phyloP scores from a whole-genome alignment of 495 filamentous ascomycete species.

The Rostrohypoxylon terebratum region DNA sequence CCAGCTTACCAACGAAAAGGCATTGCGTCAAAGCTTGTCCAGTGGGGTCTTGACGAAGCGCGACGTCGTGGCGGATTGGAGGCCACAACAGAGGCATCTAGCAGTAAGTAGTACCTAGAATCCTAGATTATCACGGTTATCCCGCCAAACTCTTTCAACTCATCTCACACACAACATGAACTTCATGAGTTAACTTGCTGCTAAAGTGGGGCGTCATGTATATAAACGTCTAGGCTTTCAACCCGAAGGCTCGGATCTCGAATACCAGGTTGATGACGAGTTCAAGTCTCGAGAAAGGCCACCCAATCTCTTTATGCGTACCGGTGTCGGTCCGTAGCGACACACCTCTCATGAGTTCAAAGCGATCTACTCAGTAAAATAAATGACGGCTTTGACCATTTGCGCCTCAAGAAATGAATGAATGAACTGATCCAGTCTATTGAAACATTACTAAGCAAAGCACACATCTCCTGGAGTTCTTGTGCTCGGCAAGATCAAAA shows the following conservation, averaged over 20 bases:
- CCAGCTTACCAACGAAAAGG: conserved; percentile 56
- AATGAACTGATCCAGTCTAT: not conserved
- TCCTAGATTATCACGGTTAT: no score
- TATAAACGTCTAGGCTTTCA: conserved; percentile 56
- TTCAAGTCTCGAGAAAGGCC: conserved; percentile 48
- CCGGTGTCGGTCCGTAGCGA: conserved; percentile 16
- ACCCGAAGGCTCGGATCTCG: conserved; percentile 45
- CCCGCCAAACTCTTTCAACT: not conserved
- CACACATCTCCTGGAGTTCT: not conserved
- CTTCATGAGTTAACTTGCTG: not conserved
- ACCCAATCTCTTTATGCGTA: conserved; percentile 56
- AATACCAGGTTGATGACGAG: conserved; percentile 54
- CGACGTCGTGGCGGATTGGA: conserved; percentile 54
- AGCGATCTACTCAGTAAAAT: not conserved
- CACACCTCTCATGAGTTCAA: not conserved
- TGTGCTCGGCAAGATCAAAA: not conserved
- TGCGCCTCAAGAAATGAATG: not conserved
- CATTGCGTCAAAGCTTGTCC: conserved; percentile 53
- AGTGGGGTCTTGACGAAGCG: conserved; percentile 59
- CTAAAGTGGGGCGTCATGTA: conserved; percentile 54
- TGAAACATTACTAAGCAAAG: not conserved
- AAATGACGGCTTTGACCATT: not conserved
- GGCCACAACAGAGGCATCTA: conserved; percentile 55
- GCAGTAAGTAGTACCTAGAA: conserved; percentile 31
- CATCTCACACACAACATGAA: not conserved